phyloP scores from a whole-genome alignment of 345 rosid species.

The Cardamine occulta region DNA sequence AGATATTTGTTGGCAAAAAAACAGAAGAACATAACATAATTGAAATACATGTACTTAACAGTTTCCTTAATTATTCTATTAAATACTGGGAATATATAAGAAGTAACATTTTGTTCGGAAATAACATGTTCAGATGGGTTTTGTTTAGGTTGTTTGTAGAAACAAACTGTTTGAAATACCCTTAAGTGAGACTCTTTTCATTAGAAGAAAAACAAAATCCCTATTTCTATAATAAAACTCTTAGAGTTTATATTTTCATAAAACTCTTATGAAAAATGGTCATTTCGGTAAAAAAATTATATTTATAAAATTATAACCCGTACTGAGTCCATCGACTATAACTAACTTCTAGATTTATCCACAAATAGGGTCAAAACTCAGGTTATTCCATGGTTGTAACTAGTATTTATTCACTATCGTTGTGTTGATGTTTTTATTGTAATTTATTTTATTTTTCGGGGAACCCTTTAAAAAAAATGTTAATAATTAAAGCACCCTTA shows the following conservation, averaged over 20 bases:
- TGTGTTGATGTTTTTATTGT: neutral
- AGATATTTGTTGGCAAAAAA: neutral
- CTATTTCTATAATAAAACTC: neutral
- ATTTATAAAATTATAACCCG: neutral
- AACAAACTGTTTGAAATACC: neutral
- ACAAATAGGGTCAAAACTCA: neutral
- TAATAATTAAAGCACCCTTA: neutral
- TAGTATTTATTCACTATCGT: neutral
- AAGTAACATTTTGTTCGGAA: neutral
- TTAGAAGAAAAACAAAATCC: neutral
- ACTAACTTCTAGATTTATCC: neutral
- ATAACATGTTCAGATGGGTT: neutral
- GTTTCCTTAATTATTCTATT: neutral
- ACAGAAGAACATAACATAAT: neutral
- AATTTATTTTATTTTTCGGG: neutral
- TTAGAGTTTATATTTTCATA: neutral
- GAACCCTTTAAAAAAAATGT: neutral
- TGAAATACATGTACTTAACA: neutral
- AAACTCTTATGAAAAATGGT: neutral
- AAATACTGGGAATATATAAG: neutral
- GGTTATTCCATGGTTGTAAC: neutral
- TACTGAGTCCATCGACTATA: neutral
- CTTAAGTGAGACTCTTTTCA: neutral
- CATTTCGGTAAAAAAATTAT: neutral
- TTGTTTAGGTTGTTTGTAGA: neutral